Evolutionary conservation across 2,329 filamentous ascomycete species (phyloP), one percentile per base, ranked within the genome.

Genomic region (Grosmannia penicillata): DNA sequence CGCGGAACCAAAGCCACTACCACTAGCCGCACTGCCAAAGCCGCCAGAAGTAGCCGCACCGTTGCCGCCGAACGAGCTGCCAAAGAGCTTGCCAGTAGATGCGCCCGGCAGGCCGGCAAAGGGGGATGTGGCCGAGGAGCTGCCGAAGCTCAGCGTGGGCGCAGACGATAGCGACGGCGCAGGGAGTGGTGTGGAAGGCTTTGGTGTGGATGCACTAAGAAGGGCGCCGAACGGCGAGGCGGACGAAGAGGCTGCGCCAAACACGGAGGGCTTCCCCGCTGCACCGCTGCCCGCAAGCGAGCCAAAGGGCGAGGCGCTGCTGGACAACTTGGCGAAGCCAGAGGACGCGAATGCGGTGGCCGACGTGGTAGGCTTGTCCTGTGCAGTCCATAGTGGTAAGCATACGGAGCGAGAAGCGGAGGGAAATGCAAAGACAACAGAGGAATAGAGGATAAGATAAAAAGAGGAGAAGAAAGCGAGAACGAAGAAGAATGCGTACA

Each of bases 321-420:
- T 61, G 8, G 78, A 68, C 39, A 84, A 70, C 37, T 77, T 74
- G 37, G 77, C 72, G 51, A 86, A 76, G 15, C 70, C 72, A 4
- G 81, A 86, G 34, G 65, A 66, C 18, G 74, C 73, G 54, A 86
- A 86, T 6, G 77, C 72, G 9, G 71, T 70, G 11, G 65, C 44
- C 7, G 78, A 74, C 15, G 72, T 69, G 4, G 37, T 22, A 10
- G 36, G 15, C 30, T 34, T 33, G 25, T 38, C 38, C 10, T 41
- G 15, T 15, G 31, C 14, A 15, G 26, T 21, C 27, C 13, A 50
- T 56, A 36, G 53, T 55, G 36, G 56, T 53, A n/a, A n/a, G n/a
- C n/a, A n/a, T 50, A 46, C 15, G 21, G 10, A 13, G n/a, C 14
- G 21, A n/a, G 19, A 28, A 32, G 9, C 8, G 52, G 43, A 17